Percentiles rank a stretch among this genome's conserved stretches.
phyloP scores from a whole-genome alignment of 805 yeast species.

The Metschnikowia dekortorum region DNA sequence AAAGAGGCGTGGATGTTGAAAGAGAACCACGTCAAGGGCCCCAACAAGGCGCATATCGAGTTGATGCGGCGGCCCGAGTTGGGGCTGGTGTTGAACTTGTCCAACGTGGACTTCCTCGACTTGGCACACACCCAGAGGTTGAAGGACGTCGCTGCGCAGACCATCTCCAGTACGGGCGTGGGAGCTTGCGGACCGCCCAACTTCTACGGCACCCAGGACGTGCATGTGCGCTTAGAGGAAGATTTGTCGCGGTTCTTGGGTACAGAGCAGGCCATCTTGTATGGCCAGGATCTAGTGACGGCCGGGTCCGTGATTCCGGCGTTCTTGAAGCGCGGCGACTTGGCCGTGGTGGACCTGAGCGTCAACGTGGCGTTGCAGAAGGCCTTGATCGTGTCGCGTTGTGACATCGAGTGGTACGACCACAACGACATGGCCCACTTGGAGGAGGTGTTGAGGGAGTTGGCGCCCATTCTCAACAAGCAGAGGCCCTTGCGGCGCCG shows the following conservation, averaged over 20 bases:
- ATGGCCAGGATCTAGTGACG: conserved; percentile 90
- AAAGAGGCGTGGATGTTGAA: conserved; percentile 59
- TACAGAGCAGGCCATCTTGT: conserved; percentile 72
- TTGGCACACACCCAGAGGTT: conserved; percentile 48
- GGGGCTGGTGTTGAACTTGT: conserved; percentile 53
- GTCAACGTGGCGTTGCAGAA: conserved; percentile 77
- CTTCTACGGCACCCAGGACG: conserved; percentile 93
- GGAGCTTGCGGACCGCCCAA: conserved; percentile 99
- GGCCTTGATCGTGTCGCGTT: conserved; percentile 81
- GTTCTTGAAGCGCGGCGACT: conserved; percentile 91
- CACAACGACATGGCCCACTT: conserved; percentile 88
- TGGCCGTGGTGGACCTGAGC: conserved; percentile 80
- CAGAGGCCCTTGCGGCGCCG: conserved; percentile 81
- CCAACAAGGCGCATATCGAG: conserved; percentile 41
- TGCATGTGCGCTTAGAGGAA: conserved; percentile 74
- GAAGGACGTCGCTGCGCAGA: conserved; percentile 48
- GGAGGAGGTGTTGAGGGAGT: conserved; percentile 59
- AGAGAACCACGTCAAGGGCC: conserved; percentile 57
- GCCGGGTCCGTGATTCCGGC: conserved; percentile 88
- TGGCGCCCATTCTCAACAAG: conserved; percentile 54
- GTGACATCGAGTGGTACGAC: conserved; percentile 75
- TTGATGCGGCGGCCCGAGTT: conserved; percentile 24
- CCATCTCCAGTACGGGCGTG: conserved; percentile 74
- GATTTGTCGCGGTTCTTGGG: conserved; percentile 72
- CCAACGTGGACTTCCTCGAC: conserved; percentile 68